Evolutionary conservation across 768 basidiomycete species (phyloP), one percentile per base, ranked within the genome.

Genomic region (Melanogaster broomeanus): DNA sequence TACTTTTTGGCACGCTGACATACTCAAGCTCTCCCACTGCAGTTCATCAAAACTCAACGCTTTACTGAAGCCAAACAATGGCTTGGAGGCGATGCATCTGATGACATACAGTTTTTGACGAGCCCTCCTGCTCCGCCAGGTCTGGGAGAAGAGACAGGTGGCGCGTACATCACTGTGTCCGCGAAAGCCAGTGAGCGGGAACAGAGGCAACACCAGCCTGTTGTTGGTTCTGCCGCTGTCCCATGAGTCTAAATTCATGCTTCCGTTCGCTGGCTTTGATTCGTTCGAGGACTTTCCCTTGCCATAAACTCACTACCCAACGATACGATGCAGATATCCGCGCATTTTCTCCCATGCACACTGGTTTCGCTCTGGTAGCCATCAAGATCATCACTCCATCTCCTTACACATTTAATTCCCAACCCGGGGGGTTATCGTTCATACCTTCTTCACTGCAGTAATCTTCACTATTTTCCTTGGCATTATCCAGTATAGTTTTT

Each of bases 21-120:
- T 54, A 15, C 42, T 52, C 42, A 52, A 53, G 10, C 18, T 31
- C 13, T 48, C 19, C 33, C 35, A 49, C 13, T 43, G 24, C 52
- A 93, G 92, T 93, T 93, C 74, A 90, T 92, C 73, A 93, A 93
- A 70, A 91, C 89, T 1, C 81, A 87, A 25, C 83, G 83, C 60
- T 93, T 93, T 75, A 70, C 87, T 39, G 87, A 87, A 12, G 82
- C 90, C 61, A 82, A 88, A 46, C 86, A 85, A 61, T 87, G 86
- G 82, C 80, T 83, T 13, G 87, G 90, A 57, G 88, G 90, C 56
- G 82, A 86, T 53, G 85, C 90, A 45, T 78, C 85, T 39, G 79
- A 78, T 45, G 83, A 84, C 53, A 76, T 86, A 51, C 77, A 74
- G 39, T 75, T 82, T 55, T 64, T 85, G 53, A 72, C 83, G 4